A percentile compares a stretch with the other conserved stretches of the same genome.
phyloP scores from a whole-genome alignment of 441 rosid species.

The Erysimum cheiri region DNA sequence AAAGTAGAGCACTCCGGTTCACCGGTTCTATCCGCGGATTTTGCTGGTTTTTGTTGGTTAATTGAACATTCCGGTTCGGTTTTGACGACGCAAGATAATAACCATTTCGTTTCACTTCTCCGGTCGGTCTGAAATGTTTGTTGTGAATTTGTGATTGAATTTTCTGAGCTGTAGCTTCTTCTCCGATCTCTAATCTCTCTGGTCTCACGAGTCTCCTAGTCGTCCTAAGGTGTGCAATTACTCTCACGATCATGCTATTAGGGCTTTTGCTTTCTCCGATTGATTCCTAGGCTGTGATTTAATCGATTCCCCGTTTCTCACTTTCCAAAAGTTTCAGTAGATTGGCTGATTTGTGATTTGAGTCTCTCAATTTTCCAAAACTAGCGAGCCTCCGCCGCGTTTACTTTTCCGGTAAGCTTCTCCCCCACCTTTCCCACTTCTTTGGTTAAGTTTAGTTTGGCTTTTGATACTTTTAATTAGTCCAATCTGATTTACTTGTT shows the following conservation, averaged over 20 bases:
- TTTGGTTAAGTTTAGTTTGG: not conserved
- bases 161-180: not conserved
- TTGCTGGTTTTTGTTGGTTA: too few relatives aligned
- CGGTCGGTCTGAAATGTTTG: not conserved
- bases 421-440: not conserved
- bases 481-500: not conserved
- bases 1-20: too few relatives aligned
- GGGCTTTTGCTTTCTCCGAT: not conserved
- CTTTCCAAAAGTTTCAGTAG: not conserved
- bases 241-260: not conserved
- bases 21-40: too few relatives aligned
- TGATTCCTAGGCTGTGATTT: not conserved
- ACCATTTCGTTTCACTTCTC: not conserved
- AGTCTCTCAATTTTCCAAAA: not conserved
- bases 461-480: not conserved
- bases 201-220: slow-evolving; percentile 11
- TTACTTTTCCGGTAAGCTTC: not conserved
- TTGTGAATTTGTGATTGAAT: too few relatives aligned
- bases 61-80: too few relatives aligned
- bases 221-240: slow-evolving; percentile 28
- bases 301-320: not conserved
- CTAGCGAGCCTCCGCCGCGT: not conserved
- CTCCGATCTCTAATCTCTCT: slow-evolving; percentile 7
- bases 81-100: too few relatives aligned
- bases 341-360: slow-evolving; percentile 12